Evolutionary conservation across 371 early-diverging fungal species (phyloP).

Genomic region (Rhizopus stolonifer): DNA sequence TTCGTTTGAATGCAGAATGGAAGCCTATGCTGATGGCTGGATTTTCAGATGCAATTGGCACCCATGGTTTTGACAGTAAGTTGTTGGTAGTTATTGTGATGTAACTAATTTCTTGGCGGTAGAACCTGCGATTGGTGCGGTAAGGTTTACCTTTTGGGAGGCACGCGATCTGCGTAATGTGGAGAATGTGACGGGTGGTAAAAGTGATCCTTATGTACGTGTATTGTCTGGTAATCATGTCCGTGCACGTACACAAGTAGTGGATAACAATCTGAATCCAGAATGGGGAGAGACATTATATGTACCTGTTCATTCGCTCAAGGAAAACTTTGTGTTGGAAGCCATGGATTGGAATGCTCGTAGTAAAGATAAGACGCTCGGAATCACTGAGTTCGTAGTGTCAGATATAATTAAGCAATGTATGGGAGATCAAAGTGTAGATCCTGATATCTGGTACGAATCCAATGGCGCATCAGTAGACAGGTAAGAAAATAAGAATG

Average conservation of each 20-base stretch:
- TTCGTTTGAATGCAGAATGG: slow-evolving; percentile 43
- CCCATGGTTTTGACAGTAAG: slow-evolving; percentile 31
- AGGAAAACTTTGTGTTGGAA: slow-evolving; percentile 66
- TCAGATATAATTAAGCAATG: slow-evolving; percentile 35
- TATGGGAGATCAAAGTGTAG: slow-evolving; percentile 33
- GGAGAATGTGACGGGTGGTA: slow-evolving; percentile 56
- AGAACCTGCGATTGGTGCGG: slow-evolving; percentile 72
- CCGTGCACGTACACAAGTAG: slow-evolving; percentile 60
- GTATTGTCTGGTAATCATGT: slow-evolving; percentile 57
- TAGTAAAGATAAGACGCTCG: slow-evolving; percentile 60
- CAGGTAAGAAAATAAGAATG: slow-evolving; percentile 17
- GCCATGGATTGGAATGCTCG: slow-evolving; percentile 70
- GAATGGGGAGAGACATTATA: slow-evolving; percentile 78
- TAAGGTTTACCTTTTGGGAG: slow-evolving; percentile 65
- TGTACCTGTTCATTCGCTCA: slow-evolving; percentile 61
- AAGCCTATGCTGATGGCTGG: slow-evolving; percentile 46
- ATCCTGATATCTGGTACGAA: slow-evolving; percentile 46
- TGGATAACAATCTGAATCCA: slow-evolving; percentile 71
- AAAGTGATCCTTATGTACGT: slow-evolving; percentile 79
- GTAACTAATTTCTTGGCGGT: neutral
- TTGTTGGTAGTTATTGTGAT: no score
- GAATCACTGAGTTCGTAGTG: slow-evolving; percentile 41
- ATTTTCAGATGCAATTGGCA: slow-evolving; percentile 32
- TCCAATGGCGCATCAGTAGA: slow-evolving; percentile 29
- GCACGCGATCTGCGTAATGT: slow-evolving; percentile 71